These are phyloP conservation scores for Dendrocalamus sinicus DNA, from an alignment of 176 grass and related monocot genomes.

Conservation along the genomic window DNA sequence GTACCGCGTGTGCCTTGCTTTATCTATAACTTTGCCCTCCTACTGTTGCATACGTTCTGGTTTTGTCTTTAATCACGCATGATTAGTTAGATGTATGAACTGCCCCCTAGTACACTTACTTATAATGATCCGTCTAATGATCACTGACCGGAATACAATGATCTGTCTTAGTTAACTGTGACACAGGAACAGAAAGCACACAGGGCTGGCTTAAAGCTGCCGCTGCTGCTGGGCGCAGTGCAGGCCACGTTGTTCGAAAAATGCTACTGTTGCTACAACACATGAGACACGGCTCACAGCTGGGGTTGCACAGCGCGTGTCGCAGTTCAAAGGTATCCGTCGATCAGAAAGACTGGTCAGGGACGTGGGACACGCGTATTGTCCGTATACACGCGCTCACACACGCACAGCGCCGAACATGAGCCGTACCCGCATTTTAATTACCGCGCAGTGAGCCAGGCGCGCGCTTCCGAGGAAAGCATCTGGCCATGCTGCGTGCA, in stretches of 20 bases:
- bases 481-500: conserved; percentile 20
- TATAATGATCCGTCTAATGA: background rate
- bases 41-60: too few species aligned
- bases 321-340: conserved; percentile 15
- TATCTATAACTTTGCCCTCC: too few species aligned
- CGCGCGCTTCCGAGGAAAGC: conserved; percentile 18
- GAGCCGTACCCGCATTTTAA: background rate
- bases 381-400: background rate
- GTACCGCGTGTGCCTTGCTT: too few species aligned
- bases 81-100: too few species aligned
- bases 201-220: background rate
- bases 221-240: background rate
- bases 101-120: too few species aligned
- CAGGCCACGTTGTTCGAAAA: conserved; percentile 3
- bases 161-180: background rate
- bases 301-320: background rate
- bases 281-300: conserved; percentile 23
- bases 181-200: background rate
- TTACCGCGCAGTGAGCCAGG: conserved; percentile 28
- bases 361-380: background rate
- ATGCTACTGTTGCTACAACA: background rate
- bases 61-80: too few species aligned
- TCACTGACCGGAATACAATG: background rate
- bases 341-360: conserved; percentile 20
- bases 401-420: background rate